Conservation (phyloP, 306 rosid species). For the Mucuna pruriens region DNA sequence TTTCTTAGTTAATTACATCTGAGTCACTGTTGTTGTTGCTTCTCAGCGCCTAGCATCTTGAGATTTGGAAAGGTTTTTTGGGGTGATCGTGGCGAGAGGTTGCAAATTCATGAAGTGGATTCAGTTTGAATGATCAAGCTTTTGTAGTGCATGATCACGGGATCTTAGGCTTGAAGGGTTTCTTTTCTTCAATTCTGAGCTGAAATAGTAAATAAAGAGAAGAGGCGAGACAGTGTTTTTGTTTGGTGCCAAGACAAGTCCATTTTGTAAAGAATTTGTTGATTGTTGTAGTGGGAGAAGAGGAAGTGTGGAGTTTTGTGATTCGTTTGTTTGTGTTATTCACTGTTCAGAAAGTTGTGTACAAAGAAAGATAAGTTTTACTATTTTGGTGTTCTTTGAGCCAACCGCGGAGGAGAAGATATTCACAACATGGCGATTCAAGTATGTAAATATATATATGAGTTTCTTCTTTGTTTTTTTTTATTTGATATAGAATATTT, state of each 20-base stretch:
- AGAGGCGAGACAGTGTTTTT: background rate
- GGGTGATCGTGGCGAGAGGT: background rate
- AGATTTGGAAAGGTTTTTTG: background rate
- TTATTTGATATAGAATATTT: background rate
- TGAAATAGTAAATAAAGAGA: background rate
- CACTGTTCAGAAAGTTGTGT: background rate
- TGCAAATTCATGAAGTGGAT: background rate
- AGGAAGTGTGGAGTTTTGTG: background rate
- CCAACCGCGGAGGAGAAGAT: background rate
- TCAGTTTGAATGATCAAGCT: background rate
- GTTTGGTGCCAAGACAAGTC: constrained; percentile 3
- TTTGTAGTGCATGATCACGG: background rate
- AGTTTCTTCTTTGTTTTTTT: constrained; percentile 18
- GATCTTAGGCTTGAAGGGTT: constrained; percentile 29
- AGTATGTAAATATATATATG: constrained; percentile 43
- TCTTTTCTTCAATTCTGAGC: constrained; percentile 9
- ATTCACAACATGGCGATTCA: constrained; percentile 50
- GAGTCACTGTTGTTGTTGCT: background rate
- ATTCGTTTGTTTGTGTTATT: constrained; percentile 12
- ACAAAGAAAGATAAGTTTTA: background rate
- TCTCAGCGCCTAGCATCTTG: background rate
- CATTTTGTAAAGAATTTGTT: background rate
- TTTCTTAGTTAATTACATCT: background rate
- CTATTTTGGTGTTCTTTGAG: background rate
- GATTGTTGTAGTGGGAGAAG: constrained; percentile 18